Base-by-base conservation (phyloP, 2,329 filamentous ascomycete species). In the Chaetomium globosum region DNA sequence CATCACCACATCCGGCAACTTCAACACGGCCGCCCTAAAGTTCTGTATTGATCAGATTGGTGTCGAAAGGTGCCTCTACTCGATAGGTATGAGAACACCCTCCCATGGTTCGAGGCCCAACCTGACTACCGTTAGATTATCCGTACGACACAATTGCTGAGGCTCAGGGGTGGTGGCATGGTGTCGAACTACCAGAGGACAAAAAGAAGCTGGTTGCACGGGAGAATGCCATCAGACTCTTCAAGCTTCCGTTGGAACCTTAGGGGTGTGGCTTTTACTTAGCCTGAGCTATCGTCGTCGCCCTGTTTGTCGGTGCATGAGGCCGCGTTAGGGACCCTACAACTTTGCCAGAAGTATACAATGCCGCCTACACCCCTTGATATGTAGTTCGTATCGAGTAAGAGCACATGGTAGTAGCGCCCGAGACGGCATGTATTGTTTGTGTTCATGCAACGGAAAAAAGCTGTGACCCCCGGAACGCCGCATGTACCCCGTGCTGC, bases 1-100 rank as follows among this genome's bases (percentile, higher is more conserved):
- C 13, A 76, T 80, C 60, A 80, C 77, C 0, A 80, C 78, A 0
- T 79, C 76, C 0, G 78, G 79, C 0, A 75, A 79, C 66, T 80
- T 77, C 67, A 77, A 76, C 13, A 80, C 77, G 0, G 65, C 72
- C 8, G 78, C 75, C 0, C 70, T 80, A 33, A 78, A 79, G 69
- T 79, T 74, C 53, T 80, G 78, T 53, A 75, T 80, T 43, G 71
- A 77, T 16, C 75, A 78, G 64, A 71, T 80, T 16, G 77, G 78
- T 0, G 65, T 74, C 0, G 75, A 78, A 4, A 68, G 78, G 21
- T 80, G 79, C 61, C 65, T 80, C 39, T 80, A 73, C 62, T 75
- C 78, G 0, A 80, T 80, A 60, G 78, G 79, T 76, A 72, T 67
- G 67, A 74, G 49, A 19, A 1, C 5, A 3, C 19, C 2, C 16